These are phyloP conservation scores for Lasiodiplodia gonubiensis DNA, from an alignment of 2,329 filamentous ascomycete genomes.

Conservation along the genomic window DNA sequence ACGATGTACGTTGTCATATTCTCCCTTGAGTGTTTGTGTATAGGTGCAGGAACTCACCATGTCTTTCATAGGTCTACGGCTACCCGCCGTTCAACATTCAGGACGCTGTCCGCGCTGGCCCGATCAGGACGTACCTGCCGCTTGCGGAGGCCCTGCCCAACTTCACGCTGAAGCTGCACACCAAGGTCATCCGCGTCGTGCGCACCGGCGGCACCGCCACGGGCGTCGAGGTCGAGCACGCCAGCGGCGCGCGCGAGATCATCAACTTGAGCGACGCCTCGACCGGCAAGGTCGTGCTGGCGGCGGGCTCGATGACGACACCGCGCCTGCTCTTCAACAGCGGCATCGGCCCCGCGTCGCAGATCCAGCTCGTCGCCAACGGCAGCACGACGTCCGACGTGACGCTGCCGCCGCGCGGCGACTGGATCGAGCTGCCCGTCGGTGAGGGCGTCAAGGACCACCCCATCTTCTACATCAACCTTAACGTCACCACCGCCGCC, in stretches of 20 bases:
- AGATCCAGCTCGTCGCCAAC: slow-evolving; percentile 52
- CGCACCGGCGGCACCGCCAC: slow-evolving; percentile 67
- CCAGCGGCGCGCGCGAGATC: slow-evolving; percentile 63
- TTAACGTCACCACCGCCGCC: slow-evolving; percentile 33
- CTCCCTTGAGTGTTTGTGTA: slow-evolving; percentile 49
- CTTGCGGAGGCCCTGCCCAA: slow-evolving; percentile 64
- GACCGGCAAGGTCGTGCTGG: slow-evolving; percentile 68
- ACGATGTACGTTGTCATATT: slow-evolving; percentile 61
- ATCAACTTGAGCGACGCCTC: slow-evolving; percentile 62
- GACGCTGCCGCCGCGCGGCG: slow-evolving; percentile 49
- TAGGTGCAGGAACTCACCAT: slow-evolving; percentile 60
- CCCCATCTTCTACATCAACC: slow-evolving; percentile 44
- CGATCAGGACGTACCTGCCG: slow-evolving; percentile 73
- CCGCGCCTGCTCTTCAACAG: slow-evolving; percentile 71
- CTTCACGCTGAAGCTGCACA: slow-evolving; percentile 72
- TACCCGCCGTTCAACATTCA: slow-evolving; percentile 29
- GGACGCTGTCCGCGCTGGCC: slow-evolving; percentile 60
- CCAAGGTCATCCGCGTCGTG: slow-evolving; percentile 68
- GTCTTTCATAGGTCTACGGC: slow-evolving; percentile 56
- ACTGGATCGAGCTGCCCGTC: slow-evolving; percentile 59
- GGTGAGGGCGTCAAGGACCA: slow-evolving; percentile 57
- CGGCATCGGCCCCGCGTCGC: slow-evolving; percentile 67
- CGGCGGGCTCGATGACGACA: slow-evolving; percentile 72
- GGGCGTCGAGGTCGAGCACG: slow-evolving; percentile 70
- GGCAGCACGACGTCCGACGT: slow-evolving; percentile 43